Evolutionary conservation across 768 basidiomycete species (phyloP).

Genomic region (Lactarius psammicola): DNA sequence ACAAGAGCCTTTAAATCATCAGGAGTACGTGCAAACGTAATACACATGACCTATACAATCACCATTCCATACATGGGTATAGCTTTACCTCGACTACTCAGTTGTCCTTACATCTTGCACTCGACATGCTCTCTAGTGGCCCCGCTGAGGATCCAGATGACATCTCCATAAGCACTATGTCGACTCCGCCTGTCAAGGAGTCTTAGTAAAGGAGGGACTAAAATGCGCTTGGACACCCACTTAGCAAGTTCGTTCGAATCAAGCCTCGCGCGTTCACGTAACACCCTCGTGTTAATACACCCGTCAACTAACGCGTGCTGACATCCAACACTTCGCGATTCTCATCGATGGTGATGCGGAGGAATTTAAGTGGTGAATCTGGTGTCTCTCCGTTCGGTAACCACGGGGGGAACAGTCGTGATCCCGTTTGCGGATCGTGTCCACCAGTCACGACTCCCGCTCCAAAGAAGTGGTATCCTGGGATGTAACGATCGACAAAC

Average conservation of each 20-base stretch:
- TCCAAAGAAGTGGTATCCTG: conserved; percentile 86
- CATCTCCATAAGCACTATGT: no score
- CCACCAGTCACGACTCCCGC: conserved; percentile 48
- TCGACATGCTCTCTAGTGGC: no score
- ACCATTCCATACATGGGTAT: no score
- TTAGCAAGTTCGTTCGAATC: background rate
- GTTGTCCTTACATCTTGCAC: no score
- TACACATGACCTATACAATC: no score
- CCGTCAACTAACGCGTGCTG: conserved; percentile 40
- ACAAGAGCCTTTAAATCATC: no score
- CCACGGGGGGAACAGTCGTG: conserved; percentile 41
- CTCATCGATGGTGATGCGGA: conserved; percentile 56
- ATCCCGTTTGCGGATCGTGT: conserved; percentile 25
- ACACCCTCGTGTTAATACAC: background rate
- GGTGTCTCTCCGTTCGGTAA: conserved; percentile 40
- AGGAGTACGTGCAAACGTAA: no score
- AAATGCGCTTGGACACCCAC: no score
- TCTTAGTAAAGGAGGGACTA: no score
- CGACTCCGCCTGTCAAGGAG: no score
- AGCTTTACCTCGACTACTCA: no score
- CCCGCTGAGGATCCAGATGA: no score
- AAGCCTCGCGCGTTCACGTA: background rate
- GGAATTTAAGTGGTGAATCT: conserved; percentile 11
- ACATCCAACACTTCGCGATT: conserved; percentile 47
- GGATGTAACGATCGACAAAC: conserved; percentile 92